Percentiles rank a stretch among this genome's conserved stretches.
Conservation (phyloP, 345 rosid genomes). For the Aquilaria malaccensis region DNA sequence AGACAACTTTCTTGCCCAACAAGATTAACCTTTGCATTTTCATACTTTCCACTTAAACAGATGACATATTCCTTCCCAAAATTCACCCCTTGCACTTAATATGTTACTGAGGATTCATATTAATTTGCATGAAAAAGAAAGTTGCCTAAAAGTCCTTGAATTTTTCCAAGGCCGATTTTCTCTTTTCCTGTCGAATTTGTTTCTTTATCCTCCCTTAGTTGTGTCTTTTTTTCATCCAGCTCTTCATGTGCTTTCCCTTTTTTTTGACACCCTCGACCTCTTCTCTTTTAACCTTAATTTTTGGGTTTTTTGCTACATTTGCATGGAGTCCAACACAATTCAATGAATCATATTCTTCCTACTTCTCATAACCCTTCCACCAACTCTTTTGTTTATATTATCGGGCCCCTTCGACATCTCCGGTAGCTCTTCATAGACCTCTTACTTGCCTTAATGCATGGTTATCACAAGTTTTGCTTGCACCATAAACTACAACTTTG, state of each 20-base stretch:
- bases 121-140: neutral
- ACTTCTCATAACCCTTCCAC: slow-evolving; percentile 25
- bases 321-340: slow-evolving; percentile 4
- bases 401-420: slow-evolving; percentile 12
- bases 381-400: slow-evolving; percentile 11
- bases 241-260: slow-evolving; percentile 9
- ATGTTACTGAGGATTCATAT: neutral
- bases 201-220: neutral
- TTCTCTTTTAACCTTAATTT: slow-evolving; percentile 8
- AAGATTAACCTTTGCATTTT: neutral
- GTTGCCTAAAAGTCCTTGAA: neutral
- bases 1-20: neutral
- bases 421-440: slow-evolving; percentile 22
- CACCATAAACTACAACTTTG: too few species aligned
- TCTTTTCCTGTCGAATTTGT: neutral
- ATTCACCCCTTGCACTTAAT: neutral
- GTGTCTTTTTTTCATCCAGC: neutral
- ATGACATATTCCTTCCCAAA: neutral
- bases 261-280: slow-evolving; percentile 12
- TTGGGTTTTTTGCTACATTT: slow-evolving; percentile 14
- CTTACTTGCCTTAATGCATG: slow-evolving; percentile 8
- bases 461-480: too few species aligned
- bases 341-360: slow-evolving; percentile 18
- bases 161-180: neutral
- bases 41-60: neutral